These are phyloP conservation scores for Acanthamoeba triangularis DNA, from an alignment of 208 protist species.

Conservation along the genomic window DNA sequence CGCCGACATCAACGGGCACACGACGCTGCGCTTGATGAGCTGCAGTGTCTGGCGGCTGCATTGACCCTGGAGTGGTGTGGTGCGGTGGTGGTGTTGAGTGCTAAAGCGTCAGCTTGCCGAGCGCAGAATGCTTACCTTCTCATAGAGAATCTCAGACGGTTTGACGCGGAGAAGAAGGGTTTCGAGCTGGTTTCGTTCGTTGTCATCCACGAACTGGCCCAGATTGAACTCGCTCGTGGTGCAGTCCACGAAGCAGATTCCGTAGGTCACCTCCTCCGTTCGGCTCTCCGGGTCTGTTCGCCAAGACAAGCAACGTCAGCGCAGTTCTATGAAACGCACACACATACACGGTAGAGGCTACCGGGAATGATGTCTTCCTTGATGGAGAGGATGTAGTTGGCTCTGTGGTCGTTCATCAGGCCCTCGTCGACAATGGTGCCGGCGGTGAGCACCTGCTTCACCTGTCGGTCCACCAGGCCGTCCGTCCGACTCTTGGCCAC, in stretches of 20 bases:
- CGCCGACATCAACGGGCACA: constrained; percentile 40
- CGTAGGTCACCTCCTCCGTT: constrained; percentile 62
- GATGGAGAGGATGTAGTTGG: constrained; percentile 84
- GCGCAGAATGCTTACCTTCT: constrained; percentile 44
- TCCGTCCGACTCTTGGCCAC: not conserved
- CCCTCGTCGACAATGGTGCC: constrained; percentile 87
- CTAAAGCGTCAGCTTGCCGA: not conserved
- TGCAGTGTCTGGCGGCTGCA: constrained; percentile 64
- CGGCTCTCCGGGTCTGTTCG: not conserved
- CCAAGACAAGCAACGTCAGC: not conserved
- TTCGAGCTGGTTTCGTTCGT: constrained; percentile 78
- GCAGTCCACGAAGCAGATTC: constrained; percentile 85
- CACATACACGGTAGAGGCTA: not conserved
- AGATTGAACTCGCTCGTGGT: constrained; percentile 80
- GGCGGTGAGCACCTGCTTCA: constrained; percentile 73
- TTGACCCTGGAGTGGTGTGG: not conserved
- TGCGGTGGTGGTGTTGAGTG: too few species aligned
- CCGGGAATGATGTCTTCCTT: constrained; percentile 76
- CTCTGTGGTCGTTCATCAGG: constrained; percentile 76
- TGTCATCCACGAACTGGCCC: constrained; percentile 80
- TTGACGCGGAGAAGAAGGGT: constrained; percentile 82
- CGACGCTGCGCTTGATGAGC: constrained; percentile 61
- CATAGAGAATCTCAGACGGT: constrained; percentile 84
- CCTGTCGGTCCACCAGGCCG: constrained; percentile 26
- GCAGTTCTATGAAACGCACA: not conserved